A percentile compares a stretch with the other conserved stretches of the same genome.
These are phyloP conservation scores for Periconia sp. DNA, from an alignment of 2,329 filamentous ascomycete genomes.

Conservation along the genomic window DNA sequence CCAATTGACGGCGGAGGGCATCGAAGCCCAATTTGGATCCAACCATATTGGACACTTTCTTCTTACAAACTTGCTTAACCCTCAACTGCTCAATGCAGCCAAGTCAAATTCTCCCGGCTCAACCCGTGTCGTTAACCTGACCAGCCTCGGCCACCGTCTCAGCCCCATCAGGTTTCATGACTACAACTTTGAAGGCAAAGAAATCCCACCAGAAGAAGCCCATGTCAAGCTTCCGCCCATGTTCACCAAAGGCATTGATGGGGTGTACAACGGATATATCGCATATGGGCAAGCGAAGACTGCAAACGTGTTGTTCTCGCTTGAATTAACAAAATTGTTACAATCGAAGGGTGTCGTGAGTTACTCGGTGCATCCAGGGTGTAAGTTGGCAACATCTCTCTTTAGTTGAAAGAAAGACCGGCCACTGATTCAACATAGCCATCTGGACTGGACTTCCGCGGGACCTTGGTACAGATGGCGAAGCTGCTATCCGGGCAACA, in stretches of 20 bases:
- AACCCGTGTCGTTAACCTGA: constrained; percentile 37
- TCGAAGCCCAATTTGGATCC: constrained; percentile 55
- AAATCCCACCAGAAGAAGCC: constrained; percentile 34
- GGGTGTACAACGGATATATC: constrained; percentile 34
- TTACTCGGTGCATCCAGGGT: constrained; percentile 42
- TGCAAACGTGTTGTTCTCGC: constrained; percentile 38
- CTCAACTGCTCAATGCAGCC: constrained; percentile 39
- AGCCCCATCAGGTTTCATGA: constrained; percentile 51
- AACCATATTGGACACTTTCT: constrained; percentile 58
- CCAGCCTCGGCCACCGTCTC: constrained; percentile 34
- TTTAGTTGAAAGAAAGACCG: not conserved
- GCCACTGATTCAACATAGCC: constrained; percentile 20
- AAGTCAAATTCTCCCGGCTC: constrained; percentile 38
- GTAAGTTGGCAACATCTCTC: constrained; percentile 19
- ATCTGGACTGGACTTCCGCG: constrained; percentile 37
- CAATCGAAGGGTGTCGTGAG: constrained; percentile 28
- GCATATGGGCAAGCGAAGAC: constrained; percentile 41
- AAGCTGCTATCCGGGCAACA: constrained; percentile 30
- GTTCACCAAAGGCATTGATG: constrained; percentile 19
- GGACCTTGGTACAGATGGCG: constrained; percentile 33
- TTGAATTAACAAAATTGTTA: constrained; percentile 27
- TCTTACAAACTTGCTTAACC: constrained; percentile 52
- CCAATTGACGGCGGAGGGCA: constrained; percentile 49
- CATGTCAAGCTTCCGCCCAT: constrained; percentile 20
- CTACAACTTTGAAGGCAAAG: constrained; percentile 46